Evolutionary conservation across 2,329 filamentous ascomycete species (phyloP).

Genomic region (Cordyceps fumosorosea): DNA sequence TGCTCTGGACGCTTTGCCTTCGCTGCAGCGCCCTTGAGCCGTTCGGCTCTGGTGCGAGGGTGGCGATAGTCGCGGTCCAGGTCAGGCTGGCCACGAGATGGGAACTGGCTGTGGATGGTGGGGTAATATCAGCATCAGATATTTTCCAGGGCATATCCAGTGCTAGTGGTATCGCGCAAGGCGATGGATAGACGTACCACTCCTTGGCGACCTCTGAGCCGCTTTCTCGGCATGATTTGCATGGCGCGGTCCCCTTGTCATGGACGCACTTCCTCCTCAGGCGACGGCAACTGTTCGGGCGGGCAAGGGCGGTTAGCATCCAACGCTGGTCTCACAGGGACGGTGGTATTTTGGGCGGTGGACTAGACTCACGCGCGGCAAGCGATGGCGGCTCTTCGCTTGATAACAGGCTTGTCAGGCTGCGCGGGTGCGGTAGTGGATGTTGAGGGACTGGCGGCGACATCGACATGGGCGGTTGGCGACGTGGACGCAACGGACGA

Average conservation of each 20-base stretch:
- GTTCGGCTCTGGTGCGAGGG: conserved; percentile 44
- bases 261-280: conserved; percentile 52
- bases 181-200: conserved; percentile 36
- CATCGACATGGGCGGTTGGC: conserved; percentile 5
- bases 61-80: conserved; percentile 51
- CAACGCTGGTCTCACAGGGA: background rate
- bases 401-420: conserved; percentile 26
- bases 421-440: background rate
- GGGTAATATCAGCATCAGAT: background rate
- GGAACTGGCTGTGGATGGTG: conserved; percentile 37
- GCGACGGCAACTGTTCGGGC: conserved; percentile 40
- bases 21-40: conserved; percentile 33
- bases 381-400: conserved; percentile 45
- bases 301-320: background rate
- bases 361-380: conserved; percentile 40
- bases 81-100: conserved; percentile 45
- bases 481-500: conserved; percentile 9
- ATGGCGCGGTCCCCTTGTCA: conserved; percentile 41
- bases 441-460: background rate
- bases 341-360: background rate
- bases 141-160: background rate
- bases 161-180: background rate
- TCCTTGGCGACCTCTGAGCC: conserved; percentile 38
- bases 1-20: conserved; percentile 25
- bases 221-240: conserved; percentile 44